Base-by-base conservation (phyloP, 164 flowering plant genomes). In the Pachysandra terminalis region DNA sequence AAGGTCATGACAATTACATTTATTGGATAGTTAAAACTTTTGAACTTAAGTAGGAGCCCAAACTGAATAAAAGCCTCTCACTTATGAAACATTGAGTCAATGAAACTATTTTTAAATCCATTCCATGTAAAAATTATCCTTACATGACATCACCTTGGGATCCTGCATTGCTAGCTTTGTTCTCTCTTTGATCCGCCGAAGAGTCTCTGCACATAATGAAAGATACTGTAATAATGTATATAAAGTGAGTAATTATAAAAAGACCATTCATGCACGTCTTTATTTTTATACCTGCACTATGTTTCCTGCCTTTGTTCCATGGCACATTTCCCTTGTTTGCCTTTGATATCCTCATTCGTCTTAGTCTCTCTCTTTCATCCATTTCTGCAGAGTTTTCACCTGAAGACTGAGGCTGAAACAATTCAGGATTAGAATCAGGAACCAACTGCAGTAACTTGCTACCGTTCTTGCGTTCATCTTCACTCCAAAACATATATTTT, bases 261-360 rank as follows among this genome's bases (percentile, higher is more conserved):
- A 41, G 23, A 28, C 32, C 19, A 8, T 37, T 17, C 24, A 24
- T n/a, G 37, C 16, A 21, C 19, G 26, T 55, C 60, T 55, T 55
- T 28, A 61, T 55, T 56, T 73, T 40, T 71, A 27, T 23, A 91
- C 99, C 99, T 73, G 88, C 74, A 79, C 91, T 92, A 71, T 96
- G 99, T 77, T 90, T 96, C 82, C 85, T 86, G 70, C 99, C 98
- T 78, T 87, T 90, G 85, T 96, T 96, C 99, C 99, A 96, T 21
- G 99, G 93, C 1, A 84, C 82, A 37, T 85, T 86, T 32, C 97
- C 98, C 75, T 85, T 94, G 75, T 91, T 94, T 64, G 98, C 98
- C 77, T 88, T 84, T 13, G 99, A 92, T 58, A 96, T 96, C 72
- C 88, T 86, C 81, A 57, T 74, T 60, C 99, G 78, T 65, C 99